These are phyloP conservation scores for Puccinellia tenuiflora DNA, from an alignment of 176 grass and related monocot species.

Conservation along the genomic window DNA sequence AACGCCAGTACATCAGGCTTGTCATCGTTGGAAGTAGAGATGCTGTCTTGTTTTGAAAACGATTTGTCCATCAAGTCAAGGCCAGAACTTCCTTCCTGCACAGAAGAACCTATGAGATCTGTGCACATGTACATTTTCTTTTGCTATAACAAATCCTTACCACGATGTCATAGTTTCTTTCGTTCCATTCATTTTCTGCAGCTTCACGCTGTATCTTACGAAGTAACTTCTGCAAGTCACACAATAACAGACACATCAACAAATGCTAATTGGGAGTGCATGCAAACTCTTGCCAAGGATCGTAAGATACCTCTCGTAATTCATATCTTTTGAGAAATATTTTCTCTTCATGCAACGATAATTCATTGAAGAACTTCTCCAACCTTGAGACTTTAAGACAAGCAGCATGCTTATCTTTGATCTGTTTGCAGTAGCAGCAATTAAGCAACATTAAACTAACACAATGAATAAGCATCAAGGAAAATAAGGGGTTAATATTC, in stretches of 20 bases:
- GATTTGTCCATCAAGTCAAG: background rate
- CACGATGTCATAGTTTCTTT: background rate
- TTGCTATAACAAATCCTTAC: background rate
- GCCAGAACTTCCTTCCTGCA: constrained; percentile 12
- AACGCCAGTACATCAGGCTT: constrained; percentile 25
- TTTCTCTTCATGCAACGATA: constrained; percentile 46
- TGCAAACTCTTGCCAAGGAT: background rate
- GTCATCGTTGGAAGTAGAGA: background rate
- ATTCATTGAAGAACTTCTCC: constrained; percentile 39
- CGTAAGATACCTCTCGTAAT: constrained; percentile 19
- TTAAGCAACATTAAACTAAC: background rate
- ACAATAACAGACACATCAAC: background rate
- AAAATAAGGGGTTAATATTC: background rate
- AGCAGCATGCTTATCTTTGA: constrained; percentile 40
- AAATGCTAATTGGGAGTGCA: background rate
- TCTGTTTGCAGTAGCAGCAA: constrained; percentile 20
- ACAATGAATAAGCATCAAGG: background rate
- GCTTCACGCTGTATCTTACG: constrained; percentile 5
- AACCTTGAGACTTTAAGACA: constrained; percentile 39
- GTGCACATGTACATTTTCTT: background rate
- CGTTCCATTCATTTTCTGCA: constrained; percentile 8
- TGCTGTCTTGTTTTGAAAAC: background rate
- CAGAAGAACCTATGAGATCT: background rate
- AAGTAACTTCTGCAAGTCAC: constrained; percentile 14
- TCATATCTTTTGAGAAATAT: constrained; percentile 41